These are phyloP conservation scores for Rosa persica DNA, from an alignment of 306 rosid genomes.

Conservation along the genomic window DNA sequence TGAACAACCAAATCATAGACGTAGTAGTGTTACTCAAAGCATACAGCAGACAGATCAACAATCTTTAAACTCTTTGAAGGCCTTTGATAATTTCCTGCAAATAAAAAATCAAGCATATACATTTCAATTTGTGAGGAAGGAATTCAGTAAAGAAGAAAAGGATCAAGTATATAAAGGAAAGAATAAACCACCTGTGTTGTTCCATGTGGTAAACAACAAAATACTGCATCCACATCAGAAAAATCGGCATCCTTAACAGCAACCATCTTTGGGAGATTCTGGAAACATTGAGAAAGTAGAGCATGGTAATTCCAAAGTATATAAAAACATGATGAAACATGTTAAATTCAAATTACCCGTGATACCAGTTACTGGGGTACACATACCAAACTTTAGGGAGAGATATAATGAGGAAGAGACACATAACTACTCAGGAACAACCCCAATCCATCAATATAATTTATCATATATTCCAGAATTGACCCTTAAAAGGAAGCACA, in stretches of 20 bases:
- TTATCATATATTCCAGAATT: background rate
- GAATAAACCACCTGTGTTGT: constrained; percentile 71
- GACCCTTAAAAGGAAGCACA: background rate
- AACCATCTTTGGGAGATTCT: constrained; percentile 85
- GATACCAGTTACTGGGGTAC: background rate
- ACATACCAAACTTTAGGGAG: background rate
- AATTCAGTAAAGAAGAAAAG: constrained; percentile 19
- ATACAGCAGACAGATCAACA: constrained; percentile 98
- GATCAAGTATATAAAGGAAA: constrained; percentile 18
- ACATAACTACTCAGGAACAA: background rate
- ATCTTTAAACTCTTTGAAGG: constrained; percentile 79
- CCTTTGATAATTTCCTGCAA: constrained; percentile 85
- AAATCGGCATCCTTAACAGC: constrained; percentile 83
- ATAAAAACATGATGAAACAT: background rate
- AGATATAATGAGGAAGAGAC: constrained; percentile 3
- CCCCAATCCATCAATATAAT: background rate
- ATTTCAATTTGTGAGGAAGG: background rate
- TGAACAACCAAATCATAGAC: constrained; percentile 5
- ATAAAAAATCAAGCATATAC: constrained; percentile 14
- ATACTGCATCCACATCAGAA: constrained; percentile 82
- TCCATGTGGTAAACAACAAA: constrained; percentile 96
- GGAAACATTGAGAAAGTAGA: constrained; percentile 27
- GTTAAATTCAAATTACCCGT: background rate
- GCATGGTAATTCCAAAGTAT: constrained; percentile 11
- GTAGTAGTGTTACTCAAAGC: constrained; percentile 23